Base-by-base conservation (phyloP, 768 basidiomycete genomes). In the Termitomyces sp. region DNA sequence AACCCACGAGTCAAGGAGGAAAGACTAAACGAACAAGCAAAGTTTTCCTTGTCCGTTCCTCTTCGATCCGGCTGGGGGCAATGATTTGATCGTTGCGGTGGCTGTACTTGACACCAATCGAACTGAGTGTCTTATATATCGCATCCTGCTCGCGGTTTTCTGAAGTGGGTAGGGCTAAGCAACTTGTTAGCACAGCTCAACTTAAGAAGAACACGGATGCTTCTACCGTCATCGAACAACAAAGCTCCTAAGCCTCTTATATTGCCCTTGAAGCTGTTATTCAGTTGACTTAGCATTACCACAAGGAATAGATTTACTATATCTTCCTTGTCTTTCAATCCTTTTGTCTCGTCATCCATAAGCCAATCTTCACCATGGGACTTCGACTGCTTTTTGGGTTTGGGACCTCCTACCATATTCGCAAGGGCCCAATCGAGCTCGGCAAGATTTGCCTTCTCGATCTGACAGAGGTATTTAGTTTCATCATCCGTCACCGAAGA, bases 371-470 rank as follows among this genome's bases (percentile, higher is more conserved):
- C 70, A 3, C 59, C 44, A 21, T 53, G 55, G 17, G 46, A 70
- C 65, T 69, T 75, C 2, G 52, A 62, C 45, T 67, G 55, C 59
- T 69, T 70, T 56, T 73, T 76, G 14, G 67, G 62, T 48, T 70
- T 72, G 27, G 71, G 68, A 5, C 73, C 73, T 14, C 76, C 78
- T n/a, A 76, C 79, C 69, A 88, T 78, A 62, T 90, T 83, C 5
- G 81, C 79, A 40, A 92, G 70, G 0, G 88, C 89, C 89, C 91
- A 94, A 63, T 92, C 88, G 23, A 92, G 72, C 59, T 94, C 84
- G 7, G 80, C 77, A 4, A 92, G 63, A 46, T 82, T 82, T 5
- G 91, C 91, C 51, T 76, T 81, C 68, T 93, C 90, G 42, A 94
- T 93, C 90, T 93, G 19, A 27, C 14, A 27, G 5, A 32, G 40